These are phyloP conservation scores for Martensiomyces pterosporus DNA, from an alignment of 192 early-diverging fungal species.

Conservation along the genomic window DNA sequence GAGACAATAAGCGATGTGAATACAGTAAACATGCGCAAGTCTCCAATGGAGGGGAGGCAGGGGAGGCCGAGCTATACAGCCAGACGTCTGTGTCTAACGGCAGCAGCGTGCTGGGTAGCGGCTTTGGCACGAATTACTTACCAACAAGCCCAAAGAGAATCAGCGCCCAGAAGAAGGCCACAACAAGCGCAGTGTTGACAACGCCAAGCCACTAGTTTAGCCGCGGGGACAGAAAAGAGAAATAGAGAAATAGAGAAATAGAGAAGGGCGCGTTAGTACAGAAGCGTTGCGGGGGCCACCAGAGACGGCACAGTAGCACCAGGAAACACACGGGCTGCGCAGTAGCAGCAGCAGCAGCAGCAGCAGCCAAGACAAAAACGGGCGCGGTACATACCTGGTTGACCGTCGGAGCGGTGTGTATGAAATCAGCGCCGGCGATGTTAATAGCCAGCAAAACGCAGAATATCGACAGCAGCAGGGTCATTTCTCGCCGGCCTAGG, in stretches of 20 bases:
- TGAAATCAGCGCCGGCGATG: conserved; percentile 39
- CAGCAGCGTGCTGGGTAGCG: no score
- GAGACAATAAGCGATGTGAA: no score
- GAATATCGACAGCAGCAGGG: conserved; percentile 36
- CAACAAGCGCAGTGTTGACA: conserved; percentile 42
- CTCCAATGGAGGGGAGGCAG: no score
- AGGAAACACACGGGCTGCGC: neutral
- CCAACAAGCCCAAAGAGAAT: conserved; percentile 42
- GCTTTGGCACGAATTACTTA: conserved; percentile 33
- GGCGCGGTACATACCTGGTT: conserved; percentile 33
- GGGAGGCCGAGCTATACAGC: no score
- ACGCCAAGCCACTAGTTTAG: conserved; percentile 53
- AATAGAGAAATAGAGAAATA: neutral
- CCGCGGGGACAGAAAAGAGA: no score
- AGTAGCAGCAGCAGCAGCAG: neutral
- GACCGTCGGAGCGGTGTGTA: conserved; percentile 16
- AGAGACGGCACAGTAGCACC: neutral
- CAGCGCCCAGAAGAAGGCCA: conserved; percentile 46
- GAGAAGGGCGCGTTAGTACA: no score
- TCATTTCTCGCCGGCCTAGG: conserved; percentile 53
- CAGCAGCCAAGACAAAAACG: neutral
- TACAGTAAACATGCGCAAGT: no score
- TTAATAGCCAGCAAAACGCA: conserved; percentile 41
- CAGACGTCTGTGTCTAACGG: no score
- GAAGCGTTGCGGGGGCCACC: no score